phyloP scores from a whole-genome alignment of 2,329 filamentous ascomycete species.

The Trichoderma oligosporum region DNA sequence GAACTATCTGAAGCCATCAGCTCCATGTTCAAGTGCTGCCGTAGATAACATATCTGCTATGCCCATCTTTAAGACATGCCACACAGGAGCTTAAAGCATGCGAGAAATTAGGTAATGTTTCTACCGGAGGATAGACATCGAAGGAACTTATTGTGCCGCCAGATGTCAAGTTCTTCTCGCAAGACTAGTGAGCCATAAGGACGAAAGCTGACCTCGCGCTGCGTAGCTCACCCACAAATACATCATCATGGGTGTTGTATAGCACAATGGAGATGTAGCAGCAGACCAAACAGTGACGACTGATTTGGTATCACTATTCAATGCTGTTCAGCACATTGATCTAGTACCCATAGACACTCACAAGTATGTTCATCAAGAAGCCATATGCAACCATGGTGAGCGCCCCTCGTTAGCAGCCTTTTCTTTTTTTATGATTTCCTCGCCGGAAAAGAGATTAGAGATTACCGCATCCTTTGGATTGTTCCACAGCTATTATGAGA shows the following conservation, averaged over 20 bases:
- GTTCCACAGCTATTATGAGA: background rate
- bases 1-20: slow-evolving; percentile 24
- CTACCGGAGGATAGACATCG: slow-evolving; percentile 28
- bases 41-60: background rate
- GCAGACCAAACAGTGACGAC: background rate
- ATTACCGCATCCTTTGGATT: slow-evolving; percentile 15
- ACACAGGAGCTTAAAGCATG: background rate
- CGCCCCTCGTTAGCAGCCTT: slow-evolving; percentile 8
- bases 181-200: slow-evolving; percentile 7
- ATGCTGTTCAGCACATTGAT: slow-evolving; percentile 7
- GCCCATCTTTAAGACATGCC: slow-evolving; percentile 1
- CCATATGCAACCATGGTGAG: slow-evolving; percentile 11
- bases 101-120: background rate
- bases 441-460: background rate
- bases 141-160: slow-evolving; percentile 25
- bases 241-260: background rate
- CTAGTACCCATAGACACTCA: slow-evolving; percentile 6
- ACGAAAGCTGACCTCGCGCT: slow-evolving; percentile 3
- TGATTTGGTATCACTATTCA: background rate
- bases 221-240: background rate
- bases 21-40: slow-evolving; percentile 18
- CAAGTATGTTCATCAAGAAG: slow-evolving; percentile 17
- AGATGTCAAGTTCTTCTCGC: slow-evolving; percentile 19
- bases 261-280: background rate
- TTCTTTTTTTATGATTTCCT: slow-evolving; percentile 18